A percentile compares a stretch with the other conserved stretches of the same genome.
Evolutionary conservation across 1,284 basidiomycete species (phyloP).

Genomic region (Ganoderma lucidum): DNA sequence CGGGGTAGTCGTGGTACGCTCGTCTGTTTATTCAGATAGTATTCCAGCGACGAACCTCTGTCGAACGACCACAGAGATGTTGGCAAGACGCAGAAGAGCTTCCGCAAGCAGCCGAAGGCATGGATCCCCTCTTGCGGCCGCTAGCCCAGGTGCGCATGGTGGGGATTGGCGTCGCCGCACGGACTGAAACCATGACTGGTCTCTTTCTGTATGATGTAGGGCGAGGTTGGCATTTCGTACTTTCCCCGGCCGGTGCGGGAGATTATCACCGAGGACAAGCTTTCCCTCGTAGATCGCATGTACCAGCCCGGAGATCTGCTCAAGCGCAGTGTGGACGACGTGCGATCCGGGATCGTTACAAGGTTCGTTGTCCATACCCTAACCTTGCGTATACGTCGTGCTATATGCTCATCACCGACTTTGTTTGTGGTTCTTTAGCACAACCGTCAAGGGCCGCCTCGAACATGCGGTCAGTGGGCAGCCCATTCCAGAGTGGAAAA

Average conservation of each 20-base stretch:
- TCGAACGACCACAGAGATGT: constrained; percentile 60
- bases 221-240: constrained; percentile 87
- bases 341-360: constrained; percentile 81
- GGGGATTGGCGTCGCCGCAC: not conserved
- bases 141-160: constrained; percentile 51
- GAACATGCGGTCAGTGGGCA: constrained; percentile 80
- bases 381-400: not conserved
- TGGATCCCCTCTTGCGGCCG: constrained; percentile 80
- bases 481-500: constrained; percentile 70
- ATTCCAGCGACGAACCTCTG: not conserved
- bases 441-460: constrained; percentile 70
- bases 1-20: constrained; percentile 63
- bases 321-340: constrained; percentile 80
- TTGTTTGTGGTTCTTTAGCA: constrained; percentile 37
- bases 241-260: constrained; percentile 65
- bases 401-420: not conserved
- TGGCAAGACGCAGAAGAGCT: constrained; percentile 85
- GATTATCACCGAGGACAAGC: constrained; percentile 75
- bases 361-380: constrained; percentile 28
- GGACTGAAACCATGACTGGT: not conserved
- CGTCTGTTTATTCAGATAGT: constrained; percentile 9
- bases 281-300: constrained; percentile 81
- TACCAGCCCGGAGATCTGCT: constrained; percentile 87
- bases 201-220: constrained; percentile 41
- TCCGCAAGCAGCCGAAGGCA: constrained; percentile 51